A percentile compares a stretch with the other conserved stretches of the same genome.
Evolutionary conservation across 2,329 filamentous ascomycete genomes (phyloP).

Genomic region (Pleomassaria siparia): DNA sequence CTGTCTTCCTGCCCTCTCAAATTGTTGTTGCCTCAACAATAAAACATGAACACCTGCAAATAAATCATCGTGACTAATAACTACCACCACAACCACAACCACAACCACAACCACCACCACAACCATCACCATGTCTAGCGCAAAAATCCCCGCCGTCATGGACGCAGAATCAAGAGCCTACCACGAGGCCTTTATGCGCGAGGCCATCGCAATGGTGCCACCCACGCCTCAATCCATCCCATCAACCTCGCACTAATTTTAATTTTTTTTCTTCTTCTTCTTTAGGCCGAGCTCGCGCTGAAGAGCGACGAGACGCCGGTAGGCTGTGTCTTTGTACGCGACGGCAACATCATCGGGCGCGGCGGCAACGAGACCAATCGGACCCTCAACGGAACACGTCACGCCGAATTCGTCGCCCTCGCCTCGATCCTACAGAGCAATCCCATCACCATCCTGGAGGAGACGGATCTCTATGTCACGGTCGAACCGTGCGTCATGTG

Average conservation of each 20-base stretch:
- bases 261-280: slow-evolving; percentile 12
- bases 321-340: slow-evolving; percentile 87
- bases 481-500: slow-evolving; percentile 99
- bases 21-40: not conserved
- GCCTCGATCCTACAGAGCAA: slow-evolving; percentile 65
- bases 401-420: slow-evolving; percentile 93
- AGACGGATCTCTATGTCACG: slow-evolving; percentile 88
- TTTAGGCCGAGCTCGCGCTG: slow-evolving; percentile 80
- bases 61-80: too few relatives aligned
- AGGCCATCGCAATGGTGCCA: slow-evolving; percentile 80
- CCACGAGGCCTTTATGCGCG: slow-evolving; percentile 73
- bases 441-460: slow-evolving; percentile 66
- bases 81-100: slow-evolving; percentile 28
- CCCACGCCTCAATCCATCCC: not conserved
- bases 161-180: slow-evolving; percentile 44
- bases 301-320: slow-evolving; percentile 90
- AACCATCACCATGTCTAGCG: too few relatives aligned
- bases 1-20: too few relatives aligned
- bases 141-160: too few relatives aligned
- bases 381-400: slow-evolving; percentile 69
- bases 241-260: slow-evolving; percentile 21
- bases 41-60: too few relatives aligned
- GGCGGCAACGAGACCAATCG: slow-evolving; percentile 93
- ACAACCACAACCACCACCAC: slow-evolving; percentile 4
- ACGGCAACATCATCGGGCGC: slow-evolving; percentile 75